phyloP scores from a whole-genome alignment of 805 yeast species.

The Metschnikowia lochheadii region DNA sequence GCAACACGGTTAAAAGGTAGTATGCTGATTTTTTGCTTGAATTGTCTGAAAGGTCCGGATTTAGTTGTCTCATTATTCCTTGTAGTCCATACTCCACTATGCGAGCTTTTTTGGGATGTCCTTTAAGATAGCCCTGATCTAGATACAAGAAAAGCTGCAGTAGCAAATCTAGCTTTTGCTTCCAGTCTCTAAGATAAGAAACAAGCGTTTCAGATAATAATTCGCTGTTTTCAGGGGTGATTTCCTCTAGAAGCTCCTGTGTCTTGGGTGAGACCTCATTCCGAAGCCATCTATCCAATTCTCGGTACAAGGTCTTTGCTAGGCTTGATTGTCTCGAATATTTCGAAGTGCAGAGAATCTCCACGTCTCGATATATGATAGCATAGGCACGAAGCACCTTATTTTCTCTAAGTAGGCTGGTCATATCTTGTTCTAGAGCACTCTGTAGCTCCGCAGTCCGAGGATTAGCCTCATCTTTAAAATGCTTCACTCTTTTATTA shows the following conservation, averaged over 20 bases:
- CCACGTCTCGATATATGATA: slow-evolving; percentile 23
- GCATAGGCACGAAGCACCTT: slow-evolving; percentile 6
- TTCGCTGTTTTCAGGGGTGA: background rate
- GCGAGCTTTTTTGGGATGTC: slow-evolving; percentile 27
- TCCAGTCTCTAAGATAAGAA: slow-evolving; percentile 22
- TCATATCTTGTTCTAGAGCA: background rate
- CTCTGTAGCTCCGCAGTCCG: slow-evolving; percentile 3
- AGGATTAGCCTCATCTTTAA: slow-evolving; percentile 2
- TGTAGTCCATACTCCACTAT: slow-evolving; percentile 25
- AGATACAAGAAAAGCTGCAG: slow-evolving; percentile 32
- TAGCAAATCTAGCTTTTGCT: slow-evolving; percentile 19
- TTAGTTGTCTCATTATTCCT: slow-evolving; percentile 1
- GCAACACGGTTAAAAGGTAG: background rate
- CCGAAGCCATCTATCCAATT: slow-evolving; percentile 18
- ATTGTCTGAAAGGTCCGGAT: background rate
- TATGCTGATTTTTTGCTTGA: background rate
- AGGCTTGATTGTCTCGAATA: slow-evolving; percentile 32
- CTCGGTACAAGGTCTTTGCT: slow-evolving; percentile 18
- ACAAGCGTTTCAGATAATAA: slow-evolving; percentile 11
- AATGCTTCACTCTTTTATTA: slow-evolving; percentile 8
- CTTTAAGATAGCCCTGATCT: slow-evolving; percentile 33
- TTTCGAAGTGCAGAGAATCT: slow-evolving; percentile 29
- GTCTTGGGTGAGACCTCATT: slow-evolving; percentile 10
- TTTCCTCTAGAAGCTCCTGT: slow-evolving; percentile 1
- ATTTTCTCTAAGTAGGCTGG: background rate